These are phyloP conservation scores for Colletotrichum tropicicola DNA, from an alignment of 2,329 filamentous ascomycete genomes.

Conservation along the genomic window DNA sequence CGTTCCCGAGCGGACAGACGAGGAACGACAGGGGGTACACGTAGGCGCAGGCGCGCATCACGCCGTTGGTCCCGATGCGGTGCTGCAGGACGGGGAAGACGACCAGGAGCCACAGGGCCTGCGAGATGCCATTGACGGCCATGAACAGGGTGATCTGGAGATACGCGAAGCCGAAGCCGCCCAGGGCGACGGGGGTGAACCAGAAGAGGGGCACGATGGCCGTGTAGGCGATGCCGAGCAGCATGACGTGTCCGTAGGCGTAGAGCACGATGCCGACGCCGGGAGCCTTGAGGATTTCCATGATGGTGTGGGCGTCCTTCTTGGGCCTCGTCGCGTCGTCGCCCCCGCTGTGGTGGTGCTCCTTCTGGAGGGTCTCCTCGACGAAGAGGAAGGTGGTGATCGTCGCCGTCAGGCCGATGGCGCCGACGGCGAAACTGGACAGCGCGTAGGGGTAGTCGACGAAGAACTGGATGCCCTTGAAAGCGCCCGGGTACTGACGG, in stretches of 20 bases:
- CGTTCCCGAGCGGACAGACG: constrained; percentile 62
- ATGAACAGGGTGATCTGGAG: constrained; percentile 74
- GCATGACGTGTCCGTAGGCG: constrained; percentile 71
- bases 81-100: constrained; percentile 75
- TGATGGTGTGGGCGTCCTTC: background rate
- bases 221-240: constrained; percentile 77
- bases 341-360: constrained; percentile 6
- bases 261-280: constrained; percentile 74
- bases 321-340: background rate
- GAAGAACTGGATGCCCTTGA: constrained; percentile 67
- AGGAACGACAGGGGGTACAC: constrained; percentile 73
- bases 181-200: constrained; percentile 68
- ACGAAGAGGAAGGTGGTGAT: constrained; percentile 63
- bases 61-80: constrained; percentile 70
- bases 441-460: constrained; percentile 72
- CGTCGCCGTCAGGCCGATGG: constrained; percentile 57
- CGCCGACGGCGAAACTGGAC: constrained; percentile 60
- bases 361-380: constrained; percentile 65
- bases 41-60: constrained; percentile 63
- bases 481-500: constrained; percentile 66
- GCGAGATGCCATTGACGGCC: constrained; percentile 69
- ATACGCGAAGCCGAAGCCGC: constrained; percentile 72
- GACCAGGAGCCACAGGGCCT: constrained; percentile 77
- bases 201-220: constrained; percentile 75
- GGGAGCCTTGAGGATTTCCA: constrained; percentile 64